Evolutionary conservation across 208 protist species (phyloP).

Genomic region (Acanthamoeba lugdunensis): DNA sequence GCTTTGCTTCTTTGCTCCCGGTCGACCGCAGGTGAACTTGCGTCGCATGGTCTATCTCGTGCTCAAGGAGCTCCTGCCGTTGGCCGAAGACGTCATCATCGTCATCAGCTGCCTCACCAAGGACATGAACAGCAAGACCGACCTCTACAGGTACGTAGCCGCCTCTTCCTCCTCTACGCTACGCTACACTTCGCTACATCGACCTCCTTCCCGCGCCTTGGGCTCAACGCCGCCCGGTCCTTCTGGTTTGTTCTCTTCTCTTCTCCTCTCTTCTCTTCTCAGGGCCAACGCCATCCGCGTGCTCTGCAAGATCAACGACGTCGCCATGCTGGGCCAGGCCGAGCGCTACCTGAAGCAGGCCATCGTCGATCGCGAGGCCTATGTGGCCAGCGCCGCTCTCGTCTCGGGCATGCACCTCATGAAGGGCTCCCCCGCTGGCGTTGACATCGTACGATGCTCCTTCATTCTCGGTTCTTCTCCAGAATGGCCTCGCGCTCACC

Average conservation of each 20-base stretch:
- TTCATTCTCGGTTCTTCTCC: constrained; percentile 12
- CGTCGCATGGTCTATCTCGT: constrained; percentile 96
- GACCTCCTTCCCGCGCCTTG: no score
- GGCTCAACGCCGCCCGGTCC: no score
- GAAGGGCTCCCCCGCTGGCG: constrained; percentile 71
- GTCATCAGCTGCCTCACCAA: constrained; percentile 96
- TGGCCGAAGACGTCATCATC: constrained; percentile 96
- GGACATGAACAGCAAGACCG: constrained; percentile 95
- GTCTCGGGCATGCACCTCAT: constrained; percentile 97
- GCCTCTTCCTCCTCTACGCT: not conserved
- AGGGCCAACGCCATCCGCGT: constrained; percentile 94
- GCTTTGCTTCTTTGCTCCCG: not conserved
- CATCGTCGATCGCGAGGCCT: constrained; percentile 95
- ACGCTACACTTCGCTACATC: no score
- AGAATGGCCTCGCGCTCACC: no score
- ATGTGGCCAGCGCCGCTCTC: constrained; percentile 95
- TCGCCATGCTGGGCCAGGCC: constrained; percentile 93
- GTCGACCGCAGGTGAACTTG: constrained; percentile 88
- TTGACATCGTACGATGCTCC: constrained; percentile 53
- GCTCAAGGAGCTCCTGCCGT: constrained; percentile 95
- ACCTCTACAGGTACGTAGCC: constrained; percentile 85
- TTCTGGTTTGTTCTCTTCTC: no score
- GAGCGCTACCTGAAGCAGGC: constrained; percentile 97
- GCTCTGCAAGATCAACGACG: constrained; percentile 95
- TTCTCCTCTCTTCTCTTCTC: not conserved